Evolutionary conservation across 257 asterid species (phyloP).

Genomic region (Solanum sitiens): DNA sequence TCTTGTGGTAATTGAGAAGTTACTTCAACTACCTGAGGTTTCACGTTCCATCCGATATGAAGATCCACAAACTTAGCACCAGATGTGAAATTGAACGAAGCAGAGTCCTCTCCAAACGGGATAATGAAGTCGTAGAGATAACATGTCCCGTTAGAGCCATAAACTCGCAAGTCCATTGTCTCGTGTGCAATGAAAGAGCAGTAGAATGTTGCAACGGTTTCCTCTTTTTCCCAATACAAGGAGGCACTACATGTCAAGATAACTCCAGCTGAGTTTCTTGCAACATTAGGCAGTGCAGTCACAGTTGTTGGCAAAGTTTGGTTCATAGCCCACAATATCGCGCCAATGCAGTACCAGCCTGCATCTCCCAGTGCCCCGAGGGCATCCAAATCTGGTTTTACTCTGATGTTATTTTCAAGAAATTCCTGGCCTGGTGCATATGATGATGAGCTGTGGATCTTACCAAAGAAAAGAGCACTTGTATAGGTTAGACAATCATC

Average conservation of each 20-base stretch:
- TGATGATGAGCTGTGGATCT: slow-evolving; percentile 71
- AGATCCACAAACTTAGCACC: slow-evolving; percentile 54
- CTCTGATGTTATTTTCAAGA: slow-evolving; percentile 45
- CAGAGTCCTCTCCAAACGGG: slow-evolving; percentile 41
- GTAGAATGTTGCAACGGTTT: slow-evolving; percentile 46
- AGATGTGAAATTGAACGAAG: slow-evolving; percentile 34
- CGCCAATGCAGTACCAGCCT: slow-evolving; percentile 84
- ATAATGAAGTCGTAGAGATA: slow-evolving; percentile 40
- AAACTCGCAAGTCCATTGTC: slow-evolving; percentile 47
- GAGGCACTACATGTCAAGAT: slow-evolving; percentile 54
- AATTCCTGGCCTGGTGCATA: slow-evolving; percentile 27
- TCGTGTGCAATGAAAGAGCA: slow-evolving; percentile 53
- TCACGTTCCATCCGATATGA: slow-evolving; percentile 65
- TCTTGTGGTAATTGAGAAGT: slow-evolving; percentile 49
- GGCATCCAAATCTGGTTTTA: slow-evolving; percentile 58
- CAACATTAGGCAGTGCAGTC: slow-evolving; percentile 37
- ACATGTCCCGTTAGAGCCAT: slow-evolving; percentile 44
- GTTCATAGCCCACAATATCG: slow-evolving; percentile 63
- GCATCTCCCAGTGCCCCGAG: slow-evolving; percentile 76
- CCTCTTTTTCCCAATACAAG: slow-evolving; percentile 51
- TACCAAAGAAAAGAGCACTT: not conserved
- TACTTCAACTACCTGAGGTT: slow-evolving; percentile 39
- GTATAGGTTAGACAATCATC: not conserved
- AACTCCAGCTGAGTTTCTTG: slow-evolving; percentile 50
- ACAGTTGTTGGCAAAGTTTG: slow-evolving; percentile 53